Evolutionary conservation across 2,329 filamentous ascomycete species (phyloP).

Genomic region (Esteya vermicola): DNA sequence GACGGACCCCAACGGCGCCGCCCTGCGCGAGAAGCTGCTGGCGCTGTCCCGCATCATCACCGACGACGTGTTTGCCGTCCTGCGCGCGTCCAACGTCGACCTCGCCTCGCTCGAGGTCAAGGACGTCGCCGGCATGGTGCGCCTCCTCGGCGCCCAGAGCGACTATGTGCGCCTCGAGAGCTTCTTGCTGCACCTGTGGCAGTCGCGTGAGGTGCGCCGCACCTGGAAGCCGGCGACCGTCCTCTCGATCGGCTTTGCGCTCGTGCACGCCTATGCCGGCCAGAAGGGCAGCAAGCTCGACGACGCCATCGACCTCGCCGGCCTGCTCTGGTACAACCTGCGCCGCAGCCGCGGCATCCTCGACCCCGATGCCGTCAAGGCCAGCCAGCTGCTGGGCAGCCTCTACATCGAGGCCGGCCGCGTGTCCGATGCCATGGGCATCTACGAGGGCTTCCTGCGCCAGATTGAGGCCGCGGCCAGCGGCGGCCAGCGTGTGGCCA

Average conservation of each 20-base stretch:
- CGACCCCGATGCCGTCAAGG: conserved; percentile 15
- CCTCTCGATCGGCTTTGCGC: conserved; percentile 16
- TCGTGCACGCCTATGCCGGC: conserved; percentile 18
- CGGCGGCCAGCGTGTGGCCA: neutral
- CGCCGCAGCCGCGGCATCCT: conserved; percentile 18
- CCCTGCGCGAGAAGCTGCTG: conserved; percentile 19
- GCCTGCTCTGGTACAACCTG: conserved; percentile 20
- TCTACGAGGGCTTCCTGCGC: conserved; percentile 17
- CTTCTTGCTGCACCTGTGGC: conserved; percentile 18
- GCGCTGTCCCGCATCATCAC: conserved; percentile 23
- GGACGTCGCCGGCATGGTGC: conserved; percentile 28
- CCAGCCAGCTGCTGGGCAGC: conserved; percentile 16
- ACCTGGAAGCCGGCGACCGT: conserved; percentile 16
- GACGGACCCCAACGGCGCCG: too few relatives aligned
- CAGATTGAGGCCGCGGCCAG: conserved; percentile 11
- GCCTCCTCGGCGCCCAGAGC: conserved; percentile 30
- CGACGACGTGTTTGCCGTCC: conserved; percentile 25
- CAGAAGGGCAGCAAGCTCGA: conserved; percentile 12
- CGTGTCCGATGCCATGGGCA: conserved; percentile 14
- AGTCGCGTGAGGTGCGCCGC: conserved; percentile 19
- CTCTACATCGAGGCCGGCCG: conserved; percentile 15
- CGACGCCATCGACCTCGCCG: conserved; percentile 16
- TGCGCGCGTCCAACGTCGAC: conserved; percentile 26
- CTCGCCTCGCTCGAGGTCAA: conserved; percentile 26
- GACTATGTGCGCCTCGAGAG: conserved; percentile 30